These are phyloP conservation scores for Skeletonema costatum DNA, from an alignment of 108 stramenopile species.

Conservation along the genomic window DNA sequence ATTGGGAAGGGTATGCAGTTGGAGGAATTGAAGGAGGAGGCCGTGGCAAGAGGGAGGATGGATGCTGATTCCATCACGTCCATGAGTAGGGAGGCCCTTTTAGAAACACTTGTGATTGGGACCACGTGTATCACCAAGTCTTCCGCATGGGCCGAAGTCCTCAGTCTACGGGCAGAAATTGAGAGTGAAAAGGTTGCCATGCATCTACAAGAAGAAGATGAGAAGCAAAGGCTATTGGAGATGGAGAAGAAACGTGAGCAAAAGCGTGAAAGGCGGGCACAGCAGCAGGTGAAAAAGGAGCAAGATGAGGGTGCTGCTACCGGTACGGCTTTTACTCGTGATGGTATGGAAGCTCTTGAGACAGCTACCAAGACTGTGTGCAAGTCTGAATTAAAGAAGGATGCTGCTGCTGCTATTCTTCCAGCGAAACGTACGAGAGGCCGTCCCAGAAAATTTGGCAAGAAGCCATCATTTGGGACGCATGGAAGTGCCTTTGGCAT, in stretches of 20 bases:
- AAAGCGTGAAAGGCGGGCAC: background rate
- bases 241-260: background rate
- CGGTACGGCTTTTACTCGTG: background rate
- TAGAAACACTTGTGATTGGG: background rate
- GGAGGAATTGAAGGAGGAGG: background rate
- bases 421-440: background rate
- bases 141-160: background rate
- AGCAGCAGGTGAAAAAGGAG: background rate
- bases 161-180: background rate
- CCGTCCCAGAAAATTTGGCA: background rate
- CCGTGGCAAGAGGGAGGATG: background rate
- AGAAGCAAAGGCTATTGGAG: background rate
- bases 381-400: background rate
- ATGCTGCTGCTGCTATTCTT: background rate
- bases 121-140: background rate
- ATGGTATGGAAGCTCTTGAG: background rate
- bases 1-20: background rate
- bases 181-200: background rate
- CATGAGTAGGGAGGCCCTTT: background rate
- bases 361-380: background rate
- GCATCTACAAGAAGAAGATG: background rate
- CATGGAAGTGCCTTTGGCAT: background rate
- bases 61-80: background rate
- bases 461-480: background rate
- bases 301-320: background rate